These are phyloP conservation scores for Pseudogymnoascus sp. DNA, from an alignment of 2,329 filamentous ascomycete genomes.

Conservation along the genomic window DNA sequence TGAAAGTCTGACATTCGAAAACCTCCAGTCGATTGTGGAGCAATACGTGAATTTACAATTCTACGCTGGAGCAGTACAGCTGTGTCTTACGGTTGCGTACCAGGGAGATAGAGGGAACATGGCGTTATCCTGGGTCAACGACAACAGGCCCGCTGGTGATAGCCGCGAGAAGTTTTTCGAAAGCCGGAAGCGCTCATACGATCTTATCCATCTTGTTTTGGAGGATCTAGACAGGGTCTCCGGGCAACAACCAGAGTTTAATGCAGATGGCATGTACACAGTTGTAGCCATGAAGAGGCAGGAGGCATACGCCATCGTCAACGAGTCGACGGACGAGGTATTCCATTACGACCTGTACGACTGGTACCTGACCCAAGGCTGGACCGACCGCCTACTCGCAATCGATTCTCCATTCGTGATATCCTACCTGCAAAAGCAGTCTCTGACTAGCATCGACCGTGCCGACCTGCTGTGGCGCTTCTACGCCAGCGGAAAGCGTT, in stretches of 20 bases:
- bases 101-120: slow-evolving; percentile 82
- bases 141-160: slow-evolving; percentile 67
- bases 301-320: slow-evolving; percentile 87
- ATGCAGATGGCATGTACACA: slow-evolving; percentile 68
- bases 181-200: slow-evolving; percentile 71
- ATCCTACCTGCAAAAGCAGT: slow-evolving; percentile 74
- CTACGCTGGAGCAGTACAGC: slow-evolving; percentile 85
- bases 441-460: slow-evolving; percentile 63
- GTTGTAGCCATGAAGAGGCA: slow-evolving; percentile 68
- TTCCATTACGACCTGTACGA: slow-evolving; percentile 97
- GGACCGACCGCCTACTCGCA: slow-evolving; percentile 76
- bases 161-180: slow-evolving; percentile 60
- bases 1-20: slow-evolving; percentile 69
- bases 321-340: slow-evolving; percentile 80
- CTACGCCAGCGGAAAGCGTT: slow-evolving; percentile 76
- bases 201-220: slow-evolving; percentile 78
- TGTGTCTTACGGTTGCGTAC: slow-evolving; percentile 74
- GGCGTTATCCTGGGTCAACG: slow-evolving; percentile 79
- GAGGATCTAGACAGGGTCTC: slow-evolving; percentile 67
- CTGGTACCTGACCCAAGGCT: slow-evolving; percentile 84
- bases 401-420: slow-evolving; percentile 81
- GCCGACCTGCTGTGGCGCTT: slow-evolving; percentile 91
- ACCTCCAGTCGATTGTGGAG: slow-evolving; percentile 67
- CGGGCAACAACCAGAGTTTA: slow-evolving; percentile 57
- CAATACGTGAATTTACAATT: slow-evolving; percentile 80